Conservation (phyloP, 371 early-diverging fungal genomes). For the Actinomucor elegans region DNA sequence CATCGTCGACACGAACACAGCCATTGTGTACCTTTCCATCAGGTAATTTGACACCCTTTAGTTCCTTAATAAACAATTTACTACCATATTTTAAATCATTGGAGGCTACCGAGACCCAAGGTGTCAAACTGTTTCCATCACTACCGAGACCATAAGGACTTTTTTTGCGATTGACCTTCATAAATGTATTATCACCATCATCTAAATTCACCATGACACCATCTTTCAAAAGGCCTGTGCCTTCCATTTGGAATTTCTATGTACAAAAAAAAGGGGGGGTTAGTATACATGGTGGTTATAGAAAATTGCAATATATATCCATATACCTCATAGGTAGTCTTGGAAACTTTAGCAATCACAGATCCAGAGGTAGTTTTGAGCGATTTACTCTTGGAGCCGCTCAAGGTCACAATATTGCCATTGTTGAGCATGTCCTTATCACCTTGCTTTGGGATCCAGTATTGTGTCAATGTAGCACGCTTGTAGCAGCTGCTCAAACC, state of each 20-base stretch:
- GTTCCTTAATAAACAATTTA: constrained; percentile 44
- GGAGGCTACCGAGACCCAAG: constrained; percentile 45
- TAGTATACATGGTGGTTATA: too few species aligned
- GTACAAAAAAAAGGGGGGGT: too few species aligned
- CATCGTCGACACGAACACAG: constrained; percentile 52
- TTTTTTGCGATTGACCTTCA: constrained; percentile 10
- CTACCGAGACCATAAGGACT: constrained; percentile 25
- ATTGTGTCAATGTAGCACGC: constrained; percentile 23
- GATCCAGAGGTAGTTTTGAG: constrained; percentile 19
- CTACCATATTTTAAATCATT: constrained; percentile 45
- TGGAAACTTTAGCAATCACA: constrained; percentile 27
- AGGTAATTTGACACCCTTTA: constrained; percentile 47
- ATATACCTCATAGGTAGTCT: constrained; percentile 27
- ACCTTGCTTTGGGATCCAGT: constrained; percentile 43
- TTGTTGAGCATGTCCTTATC: constrained; percentile 36
- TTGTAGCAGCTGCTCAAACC: constrained; percentile 14
- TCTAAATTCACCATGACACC: constrained; percentile 33
- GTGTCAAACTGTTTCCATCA: constrained; percentile 28
- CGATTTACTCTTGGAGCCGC: constrained; percentile 10
- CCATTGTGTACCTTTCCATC: constrained; percentile 49
- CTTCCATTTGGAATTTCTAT: constrained; percentile 41
- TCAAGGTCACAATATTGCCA: constrained; percentile 23
- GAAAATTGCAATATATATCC: too few species aligned
- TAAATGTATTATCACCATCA: constrained; percentile 8
- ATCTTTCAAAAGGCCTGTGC: constrained; percentile 30